Evolutionary conservation across 306 rosid genomes (phyloP).

Genomic region (Gastrolobium bilobum): DNA sequence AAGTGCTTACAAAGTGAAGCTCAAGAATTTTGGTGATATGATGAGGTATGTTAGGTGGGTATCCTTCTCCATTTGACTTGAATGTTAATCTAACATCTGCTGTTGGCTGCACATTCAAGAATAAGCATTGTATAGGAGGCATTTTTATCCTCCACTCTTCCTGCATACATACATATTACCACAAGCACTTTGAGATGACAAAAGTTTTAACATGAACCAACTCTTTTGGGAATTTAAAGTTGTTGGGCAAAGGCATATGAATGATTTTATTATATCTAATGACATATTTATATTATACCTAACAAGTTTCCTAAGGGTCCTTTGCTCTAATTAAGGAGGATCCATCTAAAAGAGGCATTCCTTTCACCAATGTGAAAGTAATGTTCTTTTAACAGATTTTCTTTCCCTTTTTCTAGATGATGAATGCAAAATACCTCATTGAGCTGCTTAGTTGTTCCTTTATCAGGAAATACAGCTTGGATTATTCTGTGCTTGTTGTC

Average conservation of each 20-base stretch:
- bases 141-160: conserved; percentile 62
- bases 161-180: conserved; percentile 44
- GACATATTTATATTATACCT: no score
- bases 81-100: conserved; percentile 49
- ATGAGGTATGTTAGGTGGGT: conserved; percentile 61
- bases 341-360: neutral
- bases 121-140: conserved; percentile 55
- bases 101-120: conserved; percentile 48
- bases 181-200: conserved; percentile 25
- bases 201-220: no score
- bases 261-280: no score
- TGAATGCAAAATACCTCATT: conserved; percentile 50
- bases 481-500: conserved; percentile 51
- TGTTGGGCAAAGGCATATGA: no score
- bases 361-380: neutral
- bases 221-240: no score
- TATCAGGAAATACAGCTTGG: conserved; percentile 49
- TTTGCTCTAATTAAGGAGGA: neutral
- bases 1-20: conserved; percentile 60
- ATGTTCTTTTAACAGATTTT: neutral
- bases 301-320: no score
- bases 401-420: neutral
- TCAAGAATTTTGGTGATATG: conserved; percentile 55
- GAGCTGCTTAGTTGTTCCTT: conserved; percentile 40
- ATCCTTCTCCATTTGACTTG: conserved; percentile 64